These are phyloP conservation scores for Turritis glabra DNA, from an alignment of 345 rosid species.

Conservation along the genomic window DNA sequence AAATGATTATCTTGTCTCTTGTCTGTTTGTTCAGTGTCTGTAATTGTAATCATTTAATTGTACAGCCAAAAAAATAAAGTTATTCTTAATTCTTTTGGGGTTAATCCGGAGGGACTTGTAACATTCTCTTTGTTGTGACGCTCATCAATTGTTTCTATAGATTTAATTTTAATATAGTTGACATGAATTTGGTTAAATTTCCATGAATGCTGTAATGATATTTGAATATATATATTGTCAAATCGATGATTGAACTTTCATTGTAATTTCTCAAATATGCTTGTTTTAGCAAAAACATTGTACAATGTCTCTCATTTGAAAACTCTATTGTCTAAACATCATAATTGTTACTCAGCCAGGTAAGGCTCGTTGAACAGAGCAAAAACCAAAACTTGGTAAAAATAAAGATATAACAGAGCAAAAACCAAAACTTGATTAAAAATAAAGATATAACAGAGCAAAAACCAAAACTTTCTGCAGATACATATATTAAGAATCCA, in stretches of 20 bases:
- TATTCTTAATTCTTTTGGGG: constrained; percentile 55
- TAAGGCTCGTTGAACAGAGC: not conserved
- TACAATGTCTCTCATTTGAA: not conserved
- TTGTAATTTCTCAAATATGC: not conserved
- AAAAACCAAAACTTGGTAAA: no score
- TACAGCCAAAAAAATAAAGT: constrained; percentile 49
- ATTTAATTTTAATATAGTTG: not conserved
- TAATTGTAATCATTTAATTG: constrained; percentile 45
- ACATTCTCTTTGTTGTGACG: constrained; percentile 29
- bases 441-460: not conserved
- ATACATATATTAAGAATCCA: constrained; percentile 4
- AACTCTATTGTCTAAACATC: not conserved
- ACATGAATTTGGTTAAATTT: not conserved
- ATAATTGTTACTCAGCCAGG: not conserved
- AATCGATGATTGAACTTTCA: not conserved
- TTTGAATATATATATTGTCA: not conserved
- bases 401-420: no score
- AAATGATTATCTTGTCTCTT: not conserved
- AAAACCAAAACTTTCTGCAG: not conserved
- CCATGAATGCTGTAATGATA: not conserved
- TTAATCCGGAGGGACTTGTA: constrained; percentile 22
- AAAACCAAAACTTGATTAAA: no score
- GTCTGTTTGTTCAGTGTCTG: constrained; percentile 9
- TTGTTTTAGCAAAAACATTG: not conserved
- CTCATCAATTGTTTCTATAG: constrained; percentile 27